Percentiles rank a stretch among this genome's conserved stretches.
phyloP scores from a whole-genome alignment of 2,329 filamentous ascomycete species.

The Penicillium carneum region DNA sequence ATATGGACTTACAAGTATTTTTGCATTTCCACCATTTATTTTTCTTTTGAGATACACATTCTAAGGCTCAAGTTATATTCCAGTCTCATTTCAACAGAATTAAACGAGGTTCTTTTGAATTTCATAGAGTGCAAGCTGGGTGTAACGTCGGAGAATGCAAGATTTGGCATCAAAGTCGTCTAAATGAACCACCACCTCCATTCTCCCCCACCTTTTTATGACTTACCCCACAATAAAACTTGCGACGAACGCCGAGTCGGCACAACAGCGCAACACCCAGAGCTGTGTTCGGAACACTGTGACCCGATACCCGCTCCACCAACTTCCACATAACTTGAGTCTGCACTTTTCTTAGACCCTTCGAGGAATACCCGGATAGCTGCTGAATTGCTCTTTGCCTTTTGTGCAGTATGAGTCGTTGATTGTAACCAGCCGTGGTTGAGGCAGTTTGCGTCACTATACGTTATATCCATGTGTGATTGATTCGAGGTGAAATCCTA shows the following conservation, averaged over 20 bases:
- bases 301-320: constrained; percentile 33
- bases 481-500: constrained; percentile 12
- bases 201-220: background rate
- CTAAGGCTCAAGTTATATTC: background rate
- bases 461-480: constrained; percentile 4
- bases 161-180: background rate
- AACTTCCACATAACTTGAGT: constrained; percentile 21
- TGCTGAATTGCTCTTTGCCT: background rate
- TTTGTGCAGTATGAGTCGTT: constrained; percentile 14
- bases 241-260: constrained; percentile 18
- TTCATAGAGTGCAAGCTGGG: background rate
- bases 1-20: background rate
- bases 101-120: background rate
- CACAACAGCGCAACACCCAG: constrained; percentile 26
- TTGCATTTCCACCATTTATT: background rate
- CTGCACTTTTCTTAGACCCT: too few species aligned
- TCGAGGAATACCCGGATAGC: background rate
- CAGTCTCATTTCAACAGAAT: background rate
- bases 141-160: constrained; percentile 6
- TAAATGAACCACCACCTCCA: background rate
- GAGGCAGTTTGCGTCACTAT: constrained; percentile 4
- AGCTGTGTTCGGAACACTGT: constrained; percentile 40
- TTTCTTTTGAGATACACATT: background rate
- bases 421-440: constrained; percentile 11
- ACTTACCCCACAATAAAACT: background rate